Percentiles rank a stretch among this genome's conserved stretches.
Conservation (phyloP, 2,329 filamentous ascomycete genomes). For the Aspergillus uvarum region DNA sequence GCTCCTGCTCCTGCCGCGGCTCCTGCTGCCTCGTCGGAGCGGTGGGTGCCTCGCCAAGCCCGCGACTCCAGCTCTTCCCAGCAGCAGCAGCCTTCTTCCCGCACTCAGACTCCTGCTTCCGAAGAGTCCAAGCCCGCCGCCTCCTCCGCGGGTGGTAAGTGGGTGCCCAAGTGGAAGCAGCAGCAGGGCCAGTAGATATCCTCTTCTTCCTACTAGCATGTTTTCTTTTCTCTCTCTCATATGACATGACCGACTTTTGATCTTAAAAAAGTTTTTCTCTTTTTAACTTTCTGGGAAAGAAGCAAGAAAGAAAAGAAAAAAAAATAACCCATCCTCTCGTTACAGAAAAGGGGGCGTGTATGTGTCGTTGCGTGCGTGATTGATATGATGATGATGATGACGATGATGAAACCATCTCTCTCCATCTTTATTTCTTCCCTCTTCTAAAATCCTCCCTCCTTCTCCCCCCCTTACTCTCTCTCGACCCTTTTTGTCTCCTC, state of each 20-base stretch:
- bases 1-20: neutral
- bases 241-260: slow-evolving; percentile 13
- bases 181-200: slow-evolving; percentile 34
- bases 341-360: neutral
- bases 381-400: neutral
- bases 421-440: neutral
- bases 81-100: slow-evolving; percentile 17
- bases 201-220: slow-evolving; percentile 1
- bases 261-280: slow-evolving; percentile 11
- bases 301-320: neutral
- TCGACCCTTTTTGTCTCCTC: neutral
- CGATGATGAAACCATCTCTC: neutral
- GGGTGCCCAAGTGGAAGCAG: slow-evolving; percentile 42
- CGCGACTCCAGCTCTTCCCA: slow-evolving; percentile 32
- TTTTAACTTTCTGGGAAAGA: slow-evolving; percentile 5
- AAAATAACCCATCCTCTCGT: neutral
- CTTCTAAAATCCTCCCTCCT: neutral
- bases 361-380: neutral
- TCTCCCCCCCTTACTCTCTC: neutral
- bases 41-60: slow-evolving; percentile 32
- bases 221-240: slow-evolving; percentile 4
- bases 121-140: slow-evolving; percentile 27
- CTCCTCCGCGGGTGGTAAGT: slow-evolving; percentile 31
- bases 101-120: slow-evolving; percentile 22
- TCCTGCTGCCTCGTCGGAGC: slow-evolving; percentile 28